These are phyloP conservation scores for Gastrodia elata DNA, from an alignment of 106 monocot genomes.

Conservation along the genomic window DNA sequence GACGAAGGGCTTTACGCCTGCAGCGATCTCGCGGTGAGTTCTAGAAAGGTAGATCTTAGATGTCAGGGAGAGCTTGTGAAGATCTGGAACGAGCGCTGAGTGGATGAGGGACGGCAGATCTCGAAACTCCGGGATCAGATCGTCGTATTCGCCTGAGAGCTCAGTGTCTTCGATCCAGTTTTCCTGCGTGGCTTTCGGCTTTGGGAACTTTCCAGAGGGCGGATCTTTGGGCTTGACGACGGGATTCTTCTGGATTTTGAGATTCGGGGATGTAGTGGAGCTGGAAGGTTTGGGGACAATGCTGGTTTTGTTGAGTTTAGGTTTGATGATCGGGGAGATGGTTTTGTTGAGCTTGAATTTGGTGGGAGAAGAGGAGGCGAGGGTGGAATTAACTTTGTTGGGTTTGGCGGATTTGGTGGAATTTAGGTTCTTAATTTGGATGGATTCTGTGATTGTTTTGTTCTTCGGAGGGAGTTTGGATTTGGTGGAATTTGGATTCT, in stretches of 20 bases:
- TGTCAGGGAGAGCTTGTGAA: slow-evolving; percentile 58
- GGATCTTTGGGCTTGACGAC: not conserved
- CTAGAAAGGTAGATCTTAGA: slow-evolving; percentile 61
- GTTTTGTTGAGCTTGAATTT: slow-evolving; percentile 10
- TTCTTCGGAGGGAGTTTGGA: slow-evolving; percentile 33
- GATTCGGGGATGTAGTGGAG: slow-evolving; percentile 24
- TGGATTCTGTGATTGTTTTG: slow-evolving; percentile 16
- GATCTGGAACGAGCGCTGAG: slow-evolving; percentile 49
- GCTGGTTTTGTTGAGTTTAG: slow-evolving; percentile 31
- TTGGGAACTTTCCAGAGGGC: not conserved
- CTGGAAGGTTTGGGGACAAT: slow-evolving; percentile 16
- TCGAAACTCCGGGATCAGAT: slow-evolving; percentile 71
- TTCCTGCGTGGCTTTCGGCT: not conserved
- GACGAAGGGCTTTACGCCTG: slow-evolving; percentile 46
- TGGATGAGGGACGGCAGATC: slow-evolving; percentile 65
- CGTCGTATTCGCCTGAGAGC: slow-evolving; percentile 12
- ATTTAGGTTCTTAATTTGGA: slow-evolving; percentile 23
- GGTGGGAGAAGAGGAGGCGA: slow-evolving; percentile 6
- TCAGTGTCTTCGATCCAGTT: not conserved
- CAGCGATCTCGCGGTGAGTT: slow-evolving; percentile 50
- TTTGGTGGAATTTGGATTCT: slow-evolving; percentile 5
- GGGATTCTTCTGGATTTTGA: slow-evolving; percentile 6
- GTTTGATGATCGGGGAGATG: slow-evolving; percentile 16
- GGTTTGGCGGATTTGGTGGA: slow-evolving; percentile 4
- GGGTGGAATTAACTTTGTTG: slow-evolving; percentile 25